A percentile compares a stretch with the other conserved stretches of the same genome.
phyloP scores from a whole-genome alignment of 1,284 basidiomycete genomes.

The Schizopora paradoxa region DNA sequence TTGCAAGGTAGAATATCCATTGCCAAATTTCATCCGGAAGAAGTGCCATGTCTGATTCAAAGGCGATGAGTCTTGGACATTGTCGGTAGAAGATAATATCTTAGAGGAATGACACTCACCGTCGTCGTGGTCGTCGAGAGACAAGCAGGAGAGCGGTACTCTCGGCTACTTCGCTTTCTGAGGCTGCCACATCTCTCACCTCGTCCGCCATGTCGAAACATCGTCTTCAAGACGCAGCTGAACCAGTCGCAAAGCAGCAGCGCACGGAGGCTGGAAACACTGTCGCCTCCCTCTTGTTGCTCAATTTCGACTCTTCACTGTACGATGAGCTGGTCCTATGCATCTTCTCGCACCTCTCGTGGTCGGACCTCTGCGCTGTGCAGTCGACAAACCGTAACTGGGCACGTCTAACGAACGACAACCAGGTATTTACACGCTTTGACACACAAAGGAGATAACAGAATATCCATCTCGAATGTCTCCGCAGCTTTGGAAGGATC shows the following conservation, averaged over 20 bases:
- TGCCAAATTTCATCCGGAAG: no score
- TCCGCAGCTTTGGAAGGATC: slow-evolving; percentile 49
- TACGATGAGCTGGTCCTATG: slow-evolving; percentile 71
- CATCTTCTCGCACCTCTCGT: slow-evolving; percentile 67
- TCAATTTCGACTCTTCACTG: slow-evolving; percentile 51
- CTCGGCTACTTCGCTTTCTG: no score
- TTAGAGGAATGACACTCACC: no score
- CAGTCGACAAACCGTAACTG: slow-evolving; percentile 64
- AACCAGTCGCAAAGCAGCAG: slow-evolving; percentile 55
- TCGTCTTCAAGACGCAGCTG: slow-evolving; percentile 39
- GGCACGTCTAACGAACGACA: slow-evolving; percentile 54
- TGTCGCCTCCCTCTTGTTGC: slow-evolving; percentile 14
- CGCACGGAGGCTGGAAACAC: slow-evolving; percentile 29
- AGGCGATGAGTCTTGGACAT: no score
- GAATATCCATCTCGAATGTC: slow-evolving; percentile 17
- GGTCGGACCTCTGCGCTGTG: slow-evolving; percentile 57
- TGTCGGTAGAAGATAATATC: no score
- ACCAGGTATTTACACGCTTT: slow-evolving; percentile 41
- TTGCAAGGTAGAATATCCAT: no score
- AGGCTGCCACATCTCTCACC: no score
- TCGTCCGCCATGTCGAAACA: slow-evolving; percentile 68
- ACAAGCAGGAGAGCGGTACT: no score
- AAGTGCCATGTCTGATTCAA: no score
- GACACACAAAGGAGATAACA: slow-evolving; percentile 17
- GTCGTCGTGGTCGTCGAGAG: no score